Evolutionary conservation across 371 early-diverging fungal species (phyloP).

Genomic region (Coemansia sp.): DNA sequence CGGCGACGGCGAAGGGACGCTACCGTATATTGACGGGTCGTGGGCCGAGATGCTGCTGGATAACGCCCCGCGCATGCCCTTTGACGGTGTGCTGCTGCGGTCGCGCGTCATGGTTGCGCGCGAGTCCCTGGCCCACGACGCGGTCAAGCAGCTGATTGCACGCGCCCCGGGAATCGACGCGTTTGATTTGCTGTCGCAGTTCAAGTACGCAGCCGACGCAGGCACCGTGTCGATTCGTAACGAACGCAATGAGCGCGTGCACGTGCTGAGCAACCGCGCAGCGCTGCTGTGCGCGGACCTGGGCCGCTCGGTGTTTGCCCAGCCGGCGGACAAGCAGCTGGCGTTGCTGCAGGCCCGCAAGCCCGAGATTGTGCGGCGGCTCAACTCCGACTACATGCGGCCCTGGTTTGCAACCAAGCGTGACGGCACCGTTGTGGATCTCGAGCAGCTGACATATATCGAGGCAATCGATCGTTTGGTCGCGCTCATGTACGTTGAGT

Average conservation of each 20-base stretch:
- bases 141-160: conserved; percentile 87
- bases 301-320: conserved; percentile 79
- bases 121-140: conserved; percentile 77
- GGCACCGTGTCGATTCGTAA: conserved; percentile 88
- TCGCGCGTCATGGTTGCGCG: conserved; percentile 93
- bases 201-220: conserved; percentile 68
- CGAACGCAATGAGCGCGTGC: conserved; percentile 89
- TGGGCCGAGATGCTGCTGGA: conserved; percentile 71
- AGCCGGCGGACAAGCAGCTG: conserved; percentile 84
- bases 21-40: conserved; percentile 91
- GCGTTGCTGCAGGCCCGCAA: conserved; percentile 74
- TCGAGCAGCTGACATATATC: conserved; percentile 90
- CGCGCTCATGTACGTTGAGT: conserved; percentile 74
- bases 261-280: conserved; percentile 94
- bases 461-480: conserved; percentile 83
- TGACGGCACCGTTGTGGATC: conserved; percentile 65
- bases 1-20: conserved; percentile 84
- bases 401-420: conserved; percentile 91
- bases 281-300: conserved; percentile 91
- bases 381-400: conserved; percentile 74
- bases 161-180: conserved; percentile 75
- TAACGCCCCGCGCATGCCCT: conserved; percentile 90
- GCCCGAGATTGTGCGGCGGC: conserved; percentile 82
- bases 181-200: conserved; percentile 80
- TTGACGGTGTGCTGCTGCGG: conserved; percentile 92